Evolutionary conservation across 768 basidiomycete species (phyloP), one percentile per base, ranked within the genome.

Genomic region (Russula sp.): DNA sequence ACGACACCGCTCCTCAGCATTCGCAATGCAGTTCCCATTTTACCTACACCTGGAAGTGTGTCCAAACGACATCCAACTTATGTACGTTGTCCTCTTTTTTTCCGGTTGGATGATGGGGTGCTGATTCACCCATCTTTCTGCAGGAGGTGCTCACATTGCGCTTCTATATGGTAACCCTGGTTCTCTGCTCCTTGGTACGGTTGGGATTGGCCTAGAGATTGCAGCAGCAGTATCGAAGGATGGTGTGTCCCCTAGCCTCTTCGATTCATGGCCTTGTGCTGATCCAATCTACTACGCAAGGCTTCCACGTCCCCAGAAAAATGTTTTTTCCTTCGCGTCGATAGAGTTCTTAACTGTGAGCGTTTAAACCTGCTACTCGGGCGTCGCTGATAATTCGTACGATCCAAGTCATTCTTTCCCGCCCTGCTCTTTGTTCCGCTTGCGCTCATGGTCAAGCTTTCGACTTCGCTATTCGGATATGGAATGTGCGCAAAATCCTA

Each of bases 371-470:
- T 55, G 20, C 49, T 13, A 24, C 32, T 10, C 16, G n/a, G 8
- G n/a, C 34, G 18, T 22, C 20, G 54, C 46, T 65, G 20, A 57
- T 22, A 61, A 10, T 34, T n/a, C 7, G 61, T 48, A 13, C 58
- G 54, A 10, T 36, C 11, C 16, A 56, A 87, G 86, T 80, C 84
- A 0, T 86, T 87, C 71, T 75, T 88, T 68, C 86, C 87, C 0
- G 80, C 80, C 4, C 69, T 80, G 26, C 28, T 81, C 20, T 76
- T 87, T 30, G 67, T 81, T 7, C 87, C 87, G 3, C 65, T 81
- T 36, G 81, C 77, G 0, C 74, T 76, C 59, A 72, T 82, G 48
- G 85, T 84, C 80, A 72, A 34, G 75, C 76, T 26, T 72, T 81
- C 34, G 86, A 88, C 67, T 83, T 80, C 79, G 77, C 76, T 67